Percentiles rank a stretch among this genome's conserved stretches.
Evolutionary conservation across 1,284 basidiomycete genomes (phyloP).

Genomic region (Phylloporus sp.): DNA sequence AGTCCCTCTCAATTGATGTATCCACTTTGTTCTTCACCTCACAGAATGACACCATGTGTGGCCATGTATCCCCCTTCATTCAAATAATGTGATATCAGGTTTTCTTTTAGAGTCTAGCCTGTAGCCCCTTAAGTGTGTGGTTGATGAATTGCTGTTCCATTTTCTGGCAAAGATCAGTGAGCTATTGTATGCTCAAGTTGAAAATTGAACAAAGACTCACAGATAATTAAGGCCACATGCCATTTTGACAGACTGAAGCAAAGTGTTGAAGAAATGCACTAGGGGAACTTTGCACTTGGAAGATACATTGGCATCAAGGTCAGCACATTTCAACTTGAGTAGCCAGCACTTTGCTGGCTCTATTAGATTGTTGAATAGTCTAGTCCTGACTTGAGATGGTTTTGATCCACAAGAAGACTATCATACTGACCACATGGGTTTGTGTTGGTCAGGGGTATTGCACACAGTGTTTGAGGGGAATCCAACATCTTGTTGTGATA

Average conservation of each 20-base stretch:
- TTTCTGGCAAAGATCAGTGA: neutral
- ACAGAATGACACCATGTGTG: neutral
- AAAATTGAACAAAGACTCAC: too few relatives aligned
- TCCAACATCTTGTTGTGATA: slow-evolving; percentile 3
- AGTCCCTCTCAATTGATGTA: neutral
- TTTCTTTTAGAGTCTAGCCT: neutral
- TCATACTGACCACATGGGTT: neutral
- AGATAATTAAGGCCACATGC: too few relatives aligned
- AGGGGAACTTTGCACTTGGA: too few relatives aligned
- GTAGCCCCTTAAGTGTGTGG: neutral
- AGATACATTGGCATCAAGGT: too few relatives aligned
- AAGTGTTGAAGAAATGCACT: too few relatives aligned
- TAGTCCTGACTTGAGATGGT: too few relatives aligned
- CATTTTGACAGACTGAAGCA: too few relatives aligned
- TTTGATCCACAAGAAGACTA: too few relatives aligned
- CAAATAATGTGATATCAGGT: neutral
- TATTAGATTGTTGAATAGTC: too few relatives aligned
- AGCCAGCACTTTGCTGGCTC: too few relatives aligned
- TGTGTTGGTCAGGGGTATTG: neutral
- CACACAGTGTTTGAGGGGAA: neutral
- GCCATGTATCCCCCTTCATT: neutral
- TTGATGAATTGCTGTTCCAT: neutral
- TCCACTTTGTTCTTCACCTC: neutral
- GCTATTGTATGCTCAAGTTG: too few relatives aligned
- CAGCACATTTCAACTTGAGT: too few relatives aligned